Evolutionary conservation across 2,329 filamentous ascomycete species (phyloP).

Genomic region (Ceratocystis huliohia): DNA sequence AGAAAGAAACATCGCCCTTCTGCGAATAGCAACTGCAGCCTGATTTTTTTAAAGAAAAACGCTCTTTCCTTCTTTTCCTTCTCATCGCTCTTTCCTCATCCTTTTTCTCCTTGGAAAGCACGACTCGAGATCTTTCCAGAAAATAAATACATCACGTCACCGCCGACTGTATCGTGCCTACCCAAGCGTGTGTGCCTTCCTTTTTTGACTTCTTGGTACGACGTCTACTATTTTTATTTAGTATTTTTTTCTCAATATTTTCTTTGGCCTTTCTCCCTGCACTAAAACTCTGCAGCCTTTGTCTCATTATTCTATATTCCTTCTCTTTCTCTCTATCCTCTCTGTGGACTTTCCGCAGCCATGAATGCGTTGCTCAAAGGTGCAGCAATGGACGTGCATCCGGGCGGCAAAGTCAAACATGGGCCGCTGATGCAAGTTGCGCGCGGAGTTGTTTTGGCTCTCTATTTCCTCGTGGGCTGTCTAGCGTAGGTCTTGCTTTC

Average conservation of each 20-base stretch:
- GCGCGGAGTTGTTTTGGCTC: conserved; percentile 38
- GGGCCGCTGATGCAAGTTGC: conserved; percentile 38
- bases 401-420: conserved; percentile 44
- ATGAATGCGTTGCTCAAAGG: conserved; percentile 17
- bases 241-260: background rate
- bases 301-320: background rate
- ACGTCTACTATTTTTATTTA: background rate
- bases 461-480: conserved; percentile 41
- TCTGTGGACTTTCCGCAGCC: background rate
- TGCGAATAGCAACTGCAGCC: conserved; percentile 1
- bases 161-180: too few relatives aligned
- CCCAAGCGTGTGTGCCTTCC: background rate
- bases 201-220: background rate
- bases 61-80: background rate
- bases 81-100: background rate
- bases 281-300: too few relatives aligned
- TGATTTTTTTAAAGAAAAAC: background rate
- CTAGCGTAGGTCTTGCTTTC: conserved; percentile 33
- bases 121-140: background rate
- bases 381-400: conserved; percentile 30
- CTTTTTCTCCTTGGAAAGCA: background rate
- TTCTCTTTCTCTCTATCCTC: background rate
- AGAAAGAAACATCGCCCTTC: background rate
- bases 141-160: background rate
- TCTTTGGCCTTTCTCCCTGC: background rate